Base-by-base conservation (phyloP, 495 filamentous ascomycete genomes). In the Pyrenula aspistea region DNA sequence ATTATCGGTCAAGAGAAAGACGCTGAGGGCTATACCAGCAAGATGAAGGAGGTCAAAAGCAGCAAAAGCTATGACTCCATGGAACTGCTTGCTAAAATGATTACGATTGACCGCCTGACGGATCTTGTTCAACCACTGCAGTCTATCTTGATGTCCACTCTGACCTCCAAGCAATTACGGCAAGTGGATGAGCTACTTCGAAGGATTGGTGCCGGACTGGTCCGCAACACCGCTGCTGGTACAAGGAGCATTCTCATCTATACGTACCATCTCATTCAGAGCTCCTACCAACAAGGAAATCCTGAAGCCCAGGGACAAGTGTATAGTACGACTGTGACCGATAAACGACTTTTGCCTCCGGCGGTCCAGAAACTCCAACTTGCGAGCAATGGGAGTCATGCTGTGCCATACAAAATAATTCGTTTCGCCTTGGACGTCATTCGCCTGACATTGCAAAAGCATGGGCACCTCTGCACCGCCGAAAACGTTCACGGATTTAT, bases 31-130 rank as follows among this genome's bases (percentile, higher is more conserved):
- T 99, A 99, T 65, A 81, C 86, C 56, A 96, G 87, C 69, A 85
- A 89, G 63, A 96, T 95, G 88, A 94, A 89, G 70, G 93, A 99
- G 72, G 86, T 97, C 20, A 96, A 96, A 73, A 91, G 87, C 64
- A 96, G 87, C 75, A 97, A 96, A 73, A 96, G 91, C 64, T 94
- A 86, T 61, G 93, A 97, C 62, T 95, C 94, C 2, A 95, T 97
- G 88, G 93, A 97, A 63, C 75, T 97, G 55, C 76, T 97, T 55
- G 86, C 93, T 22, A 85, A 83, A 66, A 86, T 81, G 51, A 82
- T 89, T 8, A 89, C 89, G 11, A 73, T 95, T 31, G 73, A 68
- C 31, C 80, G 83, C 54, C 79, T 98, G n/a, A 79, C 81, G 2
- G 78, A 83, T 24, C 79, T 98, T 21, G 74, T 95, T 56, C 73